phyloP scores from a whole-genome alignment of 1,284 basidiomycete species.

The Heterobasidion irregulare region DNA sequence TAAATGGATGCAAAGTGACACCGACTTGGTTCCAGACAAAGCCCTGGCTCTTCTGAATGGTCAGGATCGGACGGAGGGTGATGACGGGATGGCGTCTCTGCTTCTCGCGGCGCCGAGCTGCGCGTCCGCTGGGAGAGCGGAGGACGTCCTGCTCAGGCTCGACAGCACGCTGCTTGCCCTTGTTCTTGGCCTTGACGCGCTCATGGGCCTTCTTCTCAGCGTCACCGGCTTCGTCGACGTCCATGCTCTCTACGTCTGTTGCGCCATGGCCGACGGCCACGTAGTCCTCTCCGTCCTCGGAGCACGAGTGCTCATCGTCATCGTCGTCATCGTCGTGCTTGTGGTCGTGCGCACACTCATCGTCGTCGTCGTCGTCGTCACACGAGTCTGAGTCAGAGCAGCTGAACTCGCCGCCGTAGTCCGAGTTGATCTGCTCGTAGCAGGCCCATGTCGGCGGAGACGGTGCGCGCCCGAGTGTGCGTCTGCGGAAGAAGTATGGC shows the following conservation, averaged over 20 bases:
- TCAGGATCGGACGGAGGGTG: conserved; percentile 69
- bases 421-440: conserved; percentile 75
- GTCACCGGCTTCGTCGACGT: conserved; percentile 38
- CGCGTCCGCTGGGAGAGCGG: conserved; percentile 10
- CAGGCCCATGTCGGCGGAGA: conserved; percentile 79
- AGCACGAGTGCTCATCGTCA: conserved; percentile 49
- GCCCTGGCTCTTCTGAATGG: conserved; percentile 78
- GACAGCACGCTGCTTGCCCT: conserved; percentile 71
- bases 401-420: conserved; percentile 32
- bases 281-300: conserved; percentile 67
- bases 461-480: conserved; percentile 66
- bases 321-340: conserved; percentile 43
- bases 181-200: conserved; percentile 35
- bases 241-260: conserved; percentile 46
- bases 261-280: conserved; percentile 26
- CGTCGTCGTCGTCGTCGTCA: conserved; percentile 66
- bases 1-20: conserved; percentile 5
- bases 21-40: conserved; percentile 82
- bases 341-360: conserved; percentile 25
- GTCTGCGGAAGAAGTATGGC: conserved; percentile 52
- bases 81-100: conserved; percentile 46
- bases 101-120: conserved; percentile 25
- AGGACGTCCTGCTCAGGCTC: conserved; percentile 40
- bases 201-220: conserved; percentile 25
- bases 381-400: conserved; percentile 36